phyloP scores from a whole-genome alignment of 2,329 filamentous ascomycete species.

The Cryphonectria japonica region DNA sequence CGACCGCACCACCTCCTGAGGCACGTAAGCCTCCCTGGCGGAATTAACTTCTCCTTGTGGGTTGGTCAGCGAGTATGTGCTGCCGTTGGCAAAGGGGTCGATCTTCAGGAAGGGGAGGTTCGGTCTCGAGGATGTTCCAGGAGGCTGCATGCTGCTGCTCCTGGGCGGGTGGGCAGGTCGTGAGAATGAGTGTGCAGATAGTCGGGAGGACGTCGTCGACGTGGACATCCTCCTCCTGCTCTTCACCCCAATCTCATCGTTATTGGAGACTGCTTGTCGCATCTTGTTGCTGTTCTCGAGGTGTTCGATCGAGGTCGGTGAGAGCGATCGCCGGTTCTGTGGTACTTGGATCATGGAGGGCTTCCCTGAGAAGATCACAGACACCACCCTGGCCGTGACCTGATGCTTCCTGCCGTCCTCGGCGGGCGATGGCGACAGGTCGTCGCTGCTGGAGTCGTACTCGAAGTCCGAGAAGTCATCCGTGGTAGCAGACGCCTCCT shows the following conservation, averaged over 20 bases:
- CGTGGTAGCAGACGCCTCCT: slow-evolving; percentile 65
- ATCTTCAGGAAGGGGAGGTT: slow-evolving; percentile 56
- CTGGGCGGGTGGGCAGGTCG: slow-evolving; percentile 40
- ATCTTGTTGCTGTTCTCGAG: slow-evolving; percentile 34
- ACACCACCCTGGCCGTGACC: slow-evolving; percentile 61
- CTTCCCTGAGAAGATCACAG: slow-evolving; percentile 63
- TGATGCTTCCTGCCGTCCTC: slow-evolving; percentile 49
- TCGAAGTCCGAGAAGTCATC: slow-evolving; percentile 63
- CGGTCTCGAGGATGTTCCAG: slow-evolving; percentile 37
- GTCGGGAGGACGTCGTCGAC: slow-evolving; percentile 37
- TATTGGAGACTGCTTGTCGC: slow-evolving; percentile 2
- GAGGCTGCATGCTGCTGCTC: slow-evolving; percentile 48
- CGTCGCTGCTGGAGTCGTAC: slow-evolving; percentile 39
- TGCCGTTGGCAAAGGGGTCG: slow-evolving; percentile 55
- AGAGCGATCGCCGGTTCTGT: slow-evolving; percentile 47
- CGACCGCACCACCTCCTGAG: slow-evolving; percentile 29
- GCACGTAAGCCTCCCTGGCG: slow-evolving; percentile 29
- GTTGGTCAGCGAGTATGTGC: slow-evolving; percentile 39
- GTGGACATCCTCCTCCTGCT: slow-evolving; percentile 39
- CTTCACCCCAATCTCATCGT: slow-evolving; percentile 32
- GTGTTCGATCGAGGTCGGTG: slow-evolving; percentile 42
- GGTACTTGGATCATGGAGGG: slow-evolving; percentile 59
- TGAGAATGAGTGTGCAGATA: slow-evolving; percentile 30
- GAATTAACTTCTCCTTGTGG: slow-evolving; percentile 13
- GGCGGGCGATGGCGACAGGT: slow-evolving; percentile 29